Evolutionary conservation across 306 rosid species (phyloP), one percentile per base, ranked within the genome.

Genomic region (Prinsepia uniflora): DNA sequence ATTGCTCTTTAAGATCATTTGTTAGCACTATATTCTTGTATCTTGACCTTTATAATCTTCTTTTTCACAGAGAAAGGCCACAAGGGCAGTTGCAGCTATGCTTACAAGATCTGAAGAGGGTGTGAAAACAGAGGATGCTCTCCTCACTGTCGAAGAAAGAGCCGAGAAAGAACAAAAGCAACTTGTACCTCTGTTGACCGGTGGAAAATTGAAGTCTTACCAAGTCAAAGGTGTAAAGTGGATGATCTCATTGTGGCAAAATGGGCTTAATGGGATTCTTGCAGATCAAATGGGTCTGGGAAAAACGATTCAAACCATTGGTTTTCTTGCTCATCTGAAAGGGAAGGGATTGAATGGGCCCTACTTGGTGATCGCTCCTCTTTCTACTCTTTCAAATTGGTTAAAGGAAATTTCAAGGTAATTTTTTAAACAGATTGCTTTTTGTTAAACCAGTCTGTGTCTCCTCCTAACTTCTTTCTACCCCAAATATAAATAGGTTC

Each of bases 241-340:
- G 99, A 81, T 95, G 86, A 95, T 91, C 76, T 91, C 99, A n/a
- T 78, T 95, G 75, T 95, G 99, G 99, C 97, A 95, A 84, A 95
- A 95, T 89, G 99, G 99, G 44, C 52, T 95, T 76, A 95, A 95
- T 74, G 99, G 99, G 70, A 95, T 95, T 80, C 97, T 95, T 65
- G 99, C 99, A 41, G 99, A 95, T 82, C 99, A 95, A 85, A 95
- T 95, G 99, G 99, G 99, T 72, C 99, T 95, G 49, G 99, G 99
- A 75, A 95, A 95, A 90, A 95, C 99, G 18, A 95, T 95, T 76
- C 99, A 95, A 78, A 89, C 99, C 7, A 91, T 95, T 74, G 91
- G 92, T 72, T 91, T 95, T 76, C 88, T 95, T 67, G 75, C 96
- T 53, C 99, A 95, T 86, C 76, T 95, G 11, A 95, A 89, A 79